phyloP scores from a whole-genome alignment of 2,329 filamentous ascomycete species.

The Monosporascus sp. region DNA sequence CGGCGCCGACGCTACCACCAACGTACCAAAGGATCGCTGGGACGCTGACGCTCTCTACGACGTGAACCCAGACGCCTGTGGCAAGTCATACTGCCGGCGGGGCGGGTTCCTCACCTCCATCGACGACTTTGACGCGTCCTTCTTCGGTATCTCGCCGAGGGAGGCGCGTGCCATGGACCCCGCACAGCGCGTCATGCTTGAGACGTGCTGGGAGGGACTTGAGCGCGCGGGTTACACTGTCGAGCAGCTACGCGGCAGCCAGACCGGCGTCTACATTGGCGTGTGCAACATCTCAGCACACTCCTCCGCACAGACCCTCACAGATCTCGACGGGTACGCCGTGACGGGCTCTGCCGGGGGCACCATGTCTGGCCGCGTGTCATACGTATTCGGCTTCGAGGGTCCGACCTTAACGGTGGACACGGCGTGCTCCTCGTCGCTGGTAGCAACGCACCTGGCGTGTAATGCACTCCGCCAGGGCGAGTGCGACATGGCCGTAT shows the following conservation, averaged over 20 bases:
- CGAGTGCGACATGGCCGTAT: slow-evolving; percentile 15
- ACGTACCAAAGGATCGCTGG: slow-evolving; percentile 26
- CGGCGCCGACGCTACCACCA: slow-evolving; percentile 18
- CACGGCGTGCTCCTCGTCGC: slow-evolving; percentile 19
- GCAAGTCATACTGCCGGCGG: slow-evolving; percentile 21
- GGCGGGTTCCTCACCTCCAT: slow-evolving; percentile 19
- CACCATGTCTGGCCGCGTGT: slow-evolving; percentile 20
- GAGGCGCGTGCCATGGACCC: slow-evolving; percentile 20
- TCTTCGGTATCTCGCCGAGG: slow-evolving; percentile 22
- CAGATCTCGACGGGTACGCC: slow-evolving; percentile 20
- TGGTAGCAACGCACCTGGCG: slow-evolving; percentile 15
- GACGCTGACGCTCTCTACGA: slow-evolving; percentile 10
- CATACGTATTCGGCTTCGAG: slow-evolving; percentile 18
- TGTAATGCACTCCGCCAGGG: slow-evolving; percentile 15
- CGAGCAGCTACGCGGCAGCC: slow-evolving; percentile 17
- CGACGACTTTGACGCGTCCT: slow-evolving; percentile 16
- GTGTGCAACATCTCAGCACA: slow-evolving; percentile 19
- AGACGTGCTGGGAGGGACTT: slow-evolving; percentile 22
- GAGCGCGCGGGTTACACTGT: slow-evolving; percentile 20
- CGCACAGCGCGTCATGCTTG: slow-evolving; percentile 18
- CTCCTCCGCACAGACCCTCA: slow-evolving; percentile 4
- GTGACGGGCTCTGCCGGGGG: slow-evolving; percentile 18
- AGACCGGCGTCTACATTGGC: slow-evolving; percentile 22
- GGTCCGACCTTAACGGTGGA: slow-evolving; percentile 23
- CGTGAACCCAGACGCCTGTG: slow-evolving; percentile 29